Evolutionary conservation across 768 basidiomycete species (phyloP).

Genomic region (Strobilomyces dryophilus): DNA sequence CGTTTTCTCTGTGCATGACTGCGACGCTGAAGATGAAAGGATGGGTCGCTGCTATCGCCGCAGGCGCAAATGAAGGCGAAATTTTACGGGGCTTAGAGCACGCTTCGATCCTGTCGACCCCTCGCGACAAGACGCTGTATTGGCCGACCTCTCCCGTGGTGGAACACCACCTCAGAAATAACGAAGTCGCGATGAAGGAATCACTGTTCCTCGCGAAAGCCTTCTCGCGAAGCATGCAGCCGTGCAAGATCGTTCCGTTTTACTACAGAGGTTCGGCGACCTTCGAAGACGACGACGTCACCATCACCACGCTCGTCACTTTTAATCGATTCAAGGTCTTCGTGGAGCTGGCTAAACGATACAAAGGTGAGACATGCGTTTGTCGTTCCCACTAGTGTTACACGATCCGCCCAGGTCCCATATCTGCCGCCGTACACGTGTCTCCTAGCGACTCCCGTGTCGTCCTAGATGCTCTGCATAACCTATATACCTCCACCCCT

Average conservation of each 20-base stretch:
- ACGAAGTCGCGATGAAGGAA: conserved; percentile 37
- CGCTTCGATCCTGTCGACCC: background rate
- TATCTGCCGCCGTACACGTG: conserved; percentile 81
- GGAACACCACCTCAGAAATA: background rate
- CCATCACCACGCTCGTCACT: conserved; percentile 82
- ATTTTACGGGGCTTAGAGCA: conserved; percentile 1
- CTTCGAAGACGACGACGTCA: conserved; percentile 65
- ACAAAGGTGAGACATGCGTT: conserved; percentile 51
- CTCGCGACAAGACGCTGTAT: conserved; percentile 17
- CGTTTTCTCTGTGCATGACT: conserved; percentile 20
- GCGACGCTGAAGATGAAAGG: conserved; percentile 6
- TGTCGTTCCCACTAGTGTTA: background rate
- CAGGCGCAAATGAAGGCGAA: background rate
- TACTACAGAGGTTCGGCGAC: conserved; percentile 64
- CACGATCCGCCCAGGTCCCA: conserved; percentile 51
- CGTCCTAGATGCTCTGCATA: conserved; percentile 59
- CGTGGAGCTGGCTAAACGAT: conserved; percentile 66
- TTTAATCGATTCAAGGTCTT: conserved; percentile 74
- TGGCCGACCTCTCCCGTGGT: conserved; percentile 15
- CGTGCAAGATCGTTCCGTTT: conserved; percentile 75
- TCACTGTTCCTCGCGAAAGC: conserved; percentile 62
- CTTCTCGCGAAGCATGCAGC: conserved; percentile 65
- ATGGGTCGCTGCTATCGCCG: conserved; percentile 1
- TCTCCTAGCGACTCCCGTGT: conserved; percentile 37
- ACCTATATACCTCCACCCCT: conserved; percentile 62